Base-by-base conservation (phyloP, 2,329 filamentous ascomycete genomes). In the Epichloe typhina region DNA sequence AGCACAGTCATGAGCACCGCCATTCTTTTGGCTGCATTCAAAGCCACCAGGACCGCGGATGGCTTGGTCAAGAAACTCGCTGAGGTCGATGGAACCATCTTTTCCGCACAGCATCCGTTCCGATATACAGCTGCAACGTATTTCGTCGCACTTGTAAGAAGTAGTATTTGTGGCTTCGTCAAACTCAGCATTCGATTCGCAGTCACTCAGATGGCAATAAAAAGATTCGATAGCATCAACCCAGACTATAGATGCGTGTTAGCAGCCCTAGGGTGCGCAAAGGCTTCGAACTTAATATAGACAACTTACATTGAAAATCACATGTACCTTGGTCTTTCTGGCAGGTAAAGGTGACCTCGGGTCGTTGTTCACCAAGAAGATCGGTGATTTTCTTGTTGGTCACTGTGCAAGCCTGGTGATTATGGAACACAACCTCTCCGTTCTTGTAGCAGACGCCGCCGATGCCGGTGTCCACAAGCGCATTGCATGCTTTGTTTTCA, bases 331-430 rank as follows among this genome's bases (percentile, higher is more conserved):
- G 74, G 48, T 86, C 80, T 37, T 79, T 80, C 61, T 90, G 81
- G 67, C 93, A 98, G 33, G 84, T 88, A 64, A 98, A 98, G 1
- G 93, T 98, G 23, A 94, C 93, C 66, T 98, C 86, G 0, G 93
- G 90, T 52, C 87, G 85, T 68, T 89, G 80, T 43, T 85, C 83
- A 60, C 89, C 86, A 46, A 98, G 76, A 62, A 91, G 82, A 55
- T 90, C 82, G 50, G 91, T 74, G 62, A 98, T 98, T 72, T 95
- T 93, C 66, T 82, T 80, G 71, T 98, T 98, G 51, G 90, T 97
- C 57, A 98, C 93, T 66, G 94, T 88, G 70, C 93, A 98, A 72
- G 95, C 93, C 69, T 98, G 94, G 70, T 89, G 91, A 72, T 97
- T 98, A 69, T 94, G 82, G 60, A 93, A 89, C 55, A 97, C 84